phyloP scores from a whole-genome alignment of 2,329 filamentous ascomycete species.

The Neofusicoccum umdonicola region DNA sequence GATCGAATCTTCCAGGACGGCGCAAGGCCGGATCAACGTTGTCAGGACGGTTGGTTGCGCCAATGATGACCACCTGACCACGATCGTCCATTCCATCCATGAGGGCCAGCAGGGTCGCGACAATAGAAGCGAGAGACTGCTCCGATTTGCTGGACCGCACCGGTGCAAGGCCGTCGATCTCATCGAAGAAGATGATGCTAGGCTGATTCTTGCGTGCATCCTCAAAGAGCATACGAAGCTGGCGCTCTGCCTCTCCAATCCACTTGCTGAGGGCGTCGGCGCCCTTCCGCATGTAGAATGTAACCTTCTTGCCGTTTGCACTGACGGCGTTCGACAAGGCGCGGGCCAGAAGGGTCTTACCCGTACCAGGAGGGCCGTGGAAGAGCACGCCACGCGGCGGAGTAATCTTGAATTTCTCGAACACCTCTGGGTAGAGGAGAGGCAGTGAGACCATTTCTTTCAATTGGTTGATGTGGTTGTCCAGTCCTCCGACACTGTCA shows the following conservation, averaged over 20 bases:
- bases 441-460: slow-evolving; percentile 99
- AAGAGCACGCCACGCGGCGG: slow-evolving; percentile 94
- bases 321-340: slow-evolving; percentile 90
- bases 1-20: slow-evolving; percentile 88
- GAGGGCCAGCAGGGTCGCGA: slow-evolving; percentile 85
- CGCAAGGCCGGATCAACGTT: slow-evolving; percentile 95
- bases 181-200: slow-evolving; percentile 99
- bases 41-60: slow-evolving; percentile 95
- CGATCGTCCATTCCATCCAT: slow-evolving; percentile 99
- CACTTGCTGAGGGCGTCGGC: slow-evolving; percentile 97
- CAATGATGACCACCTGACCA: slow-evolving; percentile 96
- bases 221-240: slow-evolving; percentile 89
- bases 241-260: slow-evolving; percentile 97
- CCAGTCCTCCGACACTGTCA: slow-evolving; percentile 86
- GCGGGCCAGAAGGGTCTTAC: slow-evolving; percentile 93
- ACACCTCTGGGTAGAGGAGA: slow-evolving; percentile 90
- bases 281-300: slow-evolving; percentile 99
- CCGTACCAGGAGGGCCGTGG: slow-evolving; percentile 93
- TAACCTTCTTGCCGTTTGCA: slow-evolving; percentile 87
- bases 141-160: slow-evolving; percentile 98
- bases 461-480: slow-evolving; percentile 91
- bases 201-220: slow-evolving; percentile 94
- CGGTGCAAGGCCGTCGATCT: slow-evolving; percentile 94
- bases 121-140: slow-evolving; percentile 97
- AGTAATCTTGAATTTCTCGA: slow-evolving; percentile 85